These are phyloP conservation scores for Xylariomycetidae sp. DNA, from an alignment of 2,329 filamentous ascomycete genomes.

Conservation along the genomic window DNA sequence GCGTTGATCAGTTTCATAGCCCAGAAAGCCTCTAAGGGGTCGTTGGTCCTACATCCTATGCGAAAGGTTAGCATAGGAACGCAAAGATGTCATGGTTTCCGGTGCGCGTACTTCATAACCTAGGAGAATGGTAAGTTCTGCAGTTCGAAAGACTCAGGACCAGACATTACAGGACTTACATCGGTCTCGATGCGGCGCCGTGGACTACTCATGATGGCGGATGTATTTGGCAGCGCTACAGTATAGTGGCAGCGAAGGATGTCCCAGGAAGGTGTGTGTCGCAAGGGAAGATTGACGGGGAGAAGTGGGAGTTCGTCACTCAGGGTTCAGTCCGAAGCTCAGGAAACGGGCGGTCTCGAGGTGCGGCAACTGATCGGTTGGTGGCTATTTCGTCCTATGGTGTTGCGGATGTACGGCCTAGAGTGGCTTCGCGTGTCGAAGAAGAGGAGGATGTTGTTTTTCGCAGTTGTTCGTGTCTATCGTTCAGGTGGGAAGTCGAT, in stretches of 20 bases:
- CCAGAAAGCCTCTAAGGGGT: not conserved
- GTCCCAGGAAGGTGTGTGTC: not conserved
- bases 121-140: slow-evolving; percentile 11
- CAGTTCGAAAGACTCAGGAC: not conserved
- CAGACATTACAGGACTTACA: slow-evolving; percentile 17
- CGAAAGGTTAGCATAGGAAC: slow-evolving; percentile 14
- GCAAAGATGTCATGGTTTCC: not conserved
- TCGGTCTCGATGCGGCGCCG: slow-evolving; percentile 29
- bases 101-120: slow-evolving; percentile 27
- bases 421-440: too few relatives aligned
- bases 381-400: too few relatives aligned
- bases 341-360: too few relatives aligned
- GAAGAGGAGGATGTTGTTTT: too few relatives aligned
- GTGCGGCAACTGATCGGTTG: too few relatives aligned
- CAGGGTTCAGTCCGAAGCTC: too few relatives aligned
- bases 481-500: too few relatives aligned
- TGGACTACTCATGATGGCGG: slow-evolving; percentile 26
- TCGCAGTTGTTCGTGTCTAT: too few relatives aligned
- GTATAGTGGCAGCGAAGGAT: not conserved
- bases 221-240: not conserved
- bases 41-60: slow-evolving; percentile 24
- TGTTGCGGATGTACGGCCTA: too few relatives aligned
- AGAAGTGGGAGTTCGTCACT: too few relatives aligned
- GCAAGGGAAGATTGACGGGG: too few relatives aligned
- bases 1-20: slow-evolving; percentile 28